These are phyloP conservation scores for Aspergillus steynii DNA, from an alignment of 495 filamentous ascomycete species.

Conservation along the genomic window DNA sequence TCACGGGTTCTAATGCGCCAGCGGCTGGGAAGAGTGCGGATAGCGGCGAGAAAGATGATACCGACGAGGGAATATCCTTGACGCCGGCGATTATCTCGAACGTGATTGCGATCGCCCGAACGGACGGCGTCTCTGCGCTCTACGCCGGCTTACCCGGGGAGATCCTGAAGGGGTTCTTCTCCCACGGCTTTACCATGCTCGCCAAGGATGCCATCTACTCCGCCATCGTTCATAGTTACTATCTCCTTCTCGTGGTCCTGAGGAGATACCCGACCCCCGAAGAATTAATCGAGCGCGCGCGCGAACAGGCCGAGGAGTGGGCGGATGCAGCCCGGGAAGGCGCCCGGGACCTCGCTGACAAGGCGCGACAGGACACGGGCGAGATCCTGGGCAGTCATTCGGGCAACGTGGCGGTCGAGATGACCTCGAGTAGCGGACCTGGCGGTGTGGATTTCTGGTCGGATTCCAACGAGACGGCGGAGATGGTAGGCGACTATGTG, in stretches of 20 bases:
- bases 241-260: conserved; percentile 38
- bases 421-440: conserved; percentile 28
- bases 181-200: conserved; percentile 87
- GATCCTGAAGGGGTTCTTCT: conserved; percentile 81
- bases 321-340: conserved; percentile 44
- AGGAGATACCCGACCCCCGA: conserved; percentile 47
- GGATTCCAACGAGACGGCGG: conserved; percentile 46
- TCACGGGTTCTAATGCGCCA: conserved; percentile 26
- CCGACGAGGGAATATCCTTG: conserved; percentile 23
- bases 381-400: conserved; percentile 27
- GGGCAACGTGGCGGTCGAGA: conserved; percentile 35
- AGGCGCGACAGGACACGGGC: conserved; percentile 29
- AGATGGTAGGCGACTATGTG: conserved; percentile 50
- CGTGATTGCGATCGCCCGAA: conserved; percentile 61
- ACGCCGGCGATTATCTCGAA: conserved; percentile 60
- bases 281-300: conserved; percentile 42
- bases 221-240: conserved; percentile 71
- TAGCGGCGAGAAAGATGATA: conserved; percentile 15
- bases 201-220: conserved; percentile 80
- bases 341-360: conserved; percentile 39
- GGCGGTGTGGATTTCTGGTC: conserved; percentile 12
- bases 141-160: conserved; percentile 80
- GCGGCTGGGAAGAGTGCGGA: not conserved
- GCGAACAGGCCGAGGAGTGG: conserved; percentile 47
- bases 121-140: conserved; percentile 67